These are phyloP conservation scores for Articulospora tetracladia DNA, from an alignment of 495 filamentous ascomycete genomes.

Conservation along the genomic window DNA sequence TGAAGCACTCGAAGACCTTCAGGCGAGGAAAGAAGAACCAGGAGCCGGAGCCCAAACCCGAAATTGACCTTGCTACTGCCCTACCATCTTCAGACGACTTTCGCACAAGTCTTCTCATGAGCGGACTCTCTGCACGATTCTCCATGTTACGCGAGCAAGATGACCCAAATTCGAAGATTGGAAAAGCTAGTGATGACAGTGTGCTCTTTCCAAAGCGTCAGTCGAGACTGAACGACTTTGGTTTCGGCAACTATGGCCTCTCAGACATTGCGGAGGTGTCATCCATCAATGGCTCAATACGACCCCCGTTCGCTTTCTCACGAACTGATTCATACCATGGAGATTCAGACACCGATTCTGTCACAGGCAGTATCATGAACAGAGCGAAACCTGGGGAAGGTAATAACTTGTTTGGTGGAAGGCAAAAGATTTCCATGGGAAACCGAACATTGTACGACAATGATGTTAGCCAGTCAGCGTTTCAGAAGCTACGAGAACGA, in stretches of 20 bases:
- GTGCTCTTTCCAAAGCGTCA: conserved; percentile 79
- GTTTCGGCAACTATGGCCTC: conserved; percentile 51
- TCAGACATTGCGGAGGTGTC: conserved; percentile 86
- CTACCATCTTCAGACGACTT: conserved; percentile 87
- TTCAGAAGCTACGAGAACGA: conserved; percentile 66
- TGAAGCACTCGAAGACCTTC: conserved; percentile 53
- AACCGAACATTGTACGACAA: conserved; percentile 79
- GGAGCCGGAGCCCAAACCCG: conserved; percentile 51
- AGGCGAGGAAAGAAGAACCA: conserved; percentile 52
- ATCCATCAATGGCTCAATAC: conserved; percentile 64
- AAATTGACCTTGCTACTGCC: conserved; percentile 68
- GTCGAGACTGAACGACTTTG: conserved; percentile 57
- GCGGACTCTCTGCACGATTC: conserved; percentile 89
- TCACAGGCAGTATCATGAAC: conserved; percentile 70
- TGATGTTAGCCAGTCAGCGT: conserved; percentile 75
- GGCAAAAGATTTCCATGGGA: conserved; percentile 88
- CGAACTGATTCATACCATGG: conserved; percentile 38
- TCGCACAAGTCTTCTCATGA: conserved; percentile 95
- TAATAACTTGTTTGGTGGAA: conserved; percentile 91
- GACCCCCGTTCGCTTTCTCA: conserved; percentile 47
- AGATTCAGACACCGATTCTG: conserved; percentile 61
- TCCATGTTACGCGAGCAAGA: conserved; percentile 95
- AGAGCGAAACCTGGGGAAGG: conserved; percentile 82
- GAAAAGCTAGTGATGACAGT: conserved; percentile 92
- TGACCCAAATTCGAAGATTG: conserved; percentile 79